Base-by-base conservation (phyloP, 208 protist species). In the Acanthamoeba culbertsoni region DNA sequence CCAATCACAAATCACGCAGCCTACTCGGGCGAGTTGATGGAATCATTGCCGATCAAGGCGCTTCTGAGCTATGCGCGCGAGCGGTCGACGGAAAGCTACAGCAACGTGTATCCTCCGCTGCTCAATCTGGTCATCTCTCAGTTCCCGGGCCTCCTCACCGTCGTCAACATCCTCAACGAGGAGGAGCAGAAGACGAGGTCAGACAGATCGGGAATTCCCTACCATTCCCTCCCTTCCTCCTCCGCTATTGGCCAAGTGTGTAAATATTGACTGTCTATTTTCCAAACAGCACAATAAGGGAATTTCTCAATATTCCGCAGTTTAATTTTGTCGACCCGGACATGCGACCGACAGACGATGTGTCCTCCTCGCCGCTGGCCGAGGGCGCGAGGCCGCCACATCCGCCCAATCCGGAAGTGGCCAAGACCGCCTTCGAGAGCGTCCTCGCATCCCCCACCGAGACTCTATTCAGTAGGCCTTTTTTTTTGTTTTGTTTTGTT, bases 41-140 rank as follows among this genome's bases (percentile, higher is more conserved):
- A 86, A 20, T 86, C 45, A 28, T 43, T 86, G 40, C 73, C 73
- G 23, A 43, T 86, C n/a, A 86, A 86, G 43, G 73, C 73, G 31
- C 31, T 86, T 37, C 46, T 86, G 2, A 59, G 45, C 18, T 33
- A 57, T 28, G 73, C 73, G n/a, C 40, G 46, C n/a, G 73, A n/a
- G 28, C 73, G 46, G n/a, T 48, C 73, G 0, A 33, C 73, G 3
- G 46, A 48, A n/a, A 48, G 26, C 46, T 86, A 86, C 73, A 57
- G 45, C 40, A 86, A 86, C 31, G 55, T 86, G 28, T 86, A 86
- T n/a, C 73, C 73, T n/a, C 73, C 73, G 26, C 46, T 86, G 46
- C 73, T 86, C 28, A 59, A 48, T 23, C 46, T 86, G 26, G 73
- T 86, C 0, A 57, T 86, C 40, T 33, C 45, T 26, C 46, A 59